phyloP scores from a whole-genome alignment of 371 early-diverging fungal species.

The Rhizopus stolonifer region DNA sequence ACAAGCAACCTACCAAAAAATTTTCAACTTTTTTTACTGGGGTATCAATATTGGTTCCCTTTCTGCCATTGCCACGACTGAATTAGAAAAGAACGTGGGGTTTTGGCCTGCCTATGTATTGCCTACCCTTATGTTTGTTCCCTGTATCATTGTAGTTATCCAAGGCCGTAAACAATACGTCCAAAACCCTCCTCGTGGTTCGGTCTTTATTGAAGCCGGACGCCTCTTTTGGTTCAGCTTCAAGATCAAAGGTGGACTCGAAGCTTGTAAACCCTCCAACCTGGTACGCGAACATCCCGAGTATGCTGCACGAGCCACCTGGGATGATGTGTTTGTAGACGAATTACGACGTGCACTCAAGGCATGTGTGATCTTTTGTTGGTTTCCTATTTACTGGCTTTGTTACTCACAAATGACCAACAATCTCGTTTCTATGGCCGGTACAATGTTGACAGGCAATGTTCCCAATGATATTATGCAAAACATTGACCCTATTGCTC shows the following conservation, averaged over 20 bases:
- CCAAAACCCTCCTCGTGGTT: constrained; percentile 55
- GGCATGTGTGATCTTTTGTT: constrained; percentile 68
- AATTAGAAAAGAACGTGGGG: constrained; percentile 46
- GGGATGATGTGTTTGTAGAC: constrained; percentile 70
- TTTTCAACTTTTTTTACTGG: constrained; percentile 25
- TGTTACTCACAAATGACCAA: constrained; percentile 71
- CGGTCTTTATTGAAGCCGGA: constrained; percentile 32
- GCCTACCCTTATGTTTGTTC: constrained; percentile 61
- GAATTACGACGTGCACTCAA: constrained; percentile 61
- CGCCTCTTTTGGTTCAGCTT: constrained; percentile 4
- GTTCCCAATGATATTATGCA: constrained; percentile 63
- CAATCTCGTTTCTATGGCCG: constrained; percentile 70
- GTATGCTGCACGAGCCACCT: constrained; percentile 30
- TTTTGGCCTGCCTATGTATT: constrained; percentile 65
- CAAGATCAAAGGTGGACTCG: constrained; percentile 29
- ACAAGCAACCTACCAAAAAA: constrained; percentile 23
- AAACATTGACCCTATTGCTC: constrained; percentile 61
- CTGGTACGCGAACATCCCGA: constrained; percentile 23
- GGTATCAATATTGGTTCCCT: constrained; percentile 66
- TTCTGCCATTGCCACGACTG: constrained; percentile 56
- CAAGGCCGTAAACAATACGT: constrained; percentile 55
- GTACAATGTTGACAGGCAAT: constrained; percentile 62
- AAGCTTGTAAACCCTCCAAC: constrained; percentile 31
- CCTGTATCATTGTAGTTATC: constrained; percentile 55
- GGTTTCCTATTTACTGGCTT: constrained; percentile 75